These are phyloP conservation scores for Coccomyxa subellipsoidea DNA, from an alignment of 163 green algal genomes.

Conservation along the genomic window DNA sequence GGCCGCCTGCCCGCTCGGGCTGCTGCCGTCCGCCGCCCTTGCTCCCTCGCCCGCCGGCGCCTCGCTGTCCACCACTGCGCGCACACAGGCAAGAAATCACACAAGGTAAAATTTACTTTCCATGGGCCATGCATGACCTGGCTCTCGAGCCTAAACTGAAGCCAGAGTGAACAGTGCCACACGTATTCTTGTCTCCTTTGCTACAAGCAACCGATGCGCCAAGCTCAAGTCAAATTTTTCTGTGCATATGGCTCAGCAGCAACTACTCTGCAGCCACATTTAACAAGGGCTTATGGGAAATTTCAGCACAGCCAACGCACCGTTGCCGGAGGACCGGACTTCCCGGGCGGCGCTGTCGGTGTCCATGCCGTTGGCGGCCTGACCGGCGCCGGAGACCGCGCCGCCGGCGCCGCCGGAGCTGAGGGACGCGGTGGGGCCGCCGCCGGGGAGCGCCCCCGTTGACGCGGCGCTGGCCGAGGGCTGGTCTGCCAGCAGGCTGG, in stretches of 20 bases:
- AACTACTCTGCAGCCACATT: too few relatives aligned
- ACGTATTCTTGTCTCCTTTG: too few relatives aligned
- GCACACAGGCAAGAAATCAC: not conserved
- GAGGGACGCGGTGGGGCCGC: not conserved
- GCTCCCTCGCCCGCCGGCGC: not conserved
- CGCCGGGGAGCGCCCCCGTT: not conserved
- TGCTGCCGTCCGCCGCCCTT: not conserved
- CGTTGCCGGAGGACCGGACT: not conserved
- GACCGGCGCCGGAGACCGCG: not conserved
- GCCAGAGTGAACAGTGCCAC: too few relatives aligned
- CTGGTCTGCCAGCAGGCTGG: not conserved
- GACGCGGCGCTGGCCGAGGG: not conserved
- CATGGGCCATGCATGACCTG: not conserved
- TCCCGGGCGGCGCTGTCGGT: not conserved
- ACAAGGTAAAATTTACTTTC: not conserved
- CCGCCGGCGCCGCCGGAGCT: not conserved
- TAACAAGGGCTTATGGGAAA: too few relatives aligned
- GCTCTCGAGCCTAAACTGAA: too few relatives aligned
- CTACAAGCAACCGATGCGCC: too few relatives aligned
- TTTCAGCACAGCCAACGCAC: not conserved
- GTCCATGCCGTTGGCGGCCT: not conserved
- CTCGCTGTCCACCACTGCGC: not conserved
- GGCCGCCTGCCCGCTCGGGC: not conserved
- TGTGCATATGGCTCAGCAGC: too few relatives aligned
- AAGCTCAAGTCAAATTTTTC: too few relatives aligned